A percentile compares a stretch with the other conserved stretches of the same genome.
Conservation (phyloP, 2,329 filamentous ascomycete species). For the Akanthomyces lecanii region DNA sequence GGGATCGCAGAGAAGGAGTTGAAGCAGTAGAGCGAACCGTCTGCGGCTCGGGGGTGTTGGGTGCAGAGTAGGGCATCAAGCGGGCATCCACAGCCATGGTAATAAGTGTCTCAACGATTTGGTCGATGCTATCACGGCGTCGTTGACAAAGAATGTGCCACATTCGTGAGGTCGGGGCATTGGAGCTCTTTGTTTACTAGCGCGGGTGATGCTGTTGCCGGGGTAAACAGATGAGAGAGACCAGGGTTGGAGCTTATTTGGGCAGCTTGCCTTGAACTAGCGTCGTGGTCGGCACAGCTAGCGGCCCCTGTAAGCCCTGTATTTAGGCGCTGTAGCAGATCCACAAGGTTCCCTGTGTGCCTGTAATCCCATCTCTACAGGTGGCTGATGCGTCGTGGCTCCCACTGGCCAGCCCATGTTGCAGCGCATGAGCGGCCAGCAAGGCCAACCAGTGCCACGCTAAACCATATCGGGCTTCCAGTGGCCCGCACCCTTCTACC, state of each 20-base stretch:
- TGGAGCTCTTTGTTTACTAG: constrained; percentile 32
- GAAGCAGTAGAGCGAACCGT: constrained; percentile 64
- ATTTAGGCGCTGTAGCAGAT: too few relatives aligned
- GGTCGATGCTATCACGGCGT: constrained; percentile 36
- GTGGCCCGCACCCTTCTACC: background rate
- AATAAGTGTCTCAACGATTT: constrained; percentile 37
- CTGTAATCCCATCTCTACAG: background rate
- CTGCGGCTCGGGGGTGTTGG: constrained; percentile 27
- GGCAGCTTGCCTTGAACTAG: background rate
- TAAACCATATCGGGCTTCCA: constrained; percentile 5
- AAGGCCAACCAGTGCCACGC: background rate
- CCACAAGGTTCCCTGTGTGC: background rate
- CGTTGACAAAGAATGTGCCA: constrained; percentile 39
- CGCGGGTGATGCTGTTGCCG: constrained; percentile 27
- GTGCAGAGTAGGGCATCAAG: constrained; percentile 42
- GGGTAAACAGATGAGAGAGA: constrained; percentile 25
- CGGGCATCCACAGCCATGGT: constrained; percentile 41
- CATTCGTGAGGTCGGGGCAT: constrained; percentile 25
- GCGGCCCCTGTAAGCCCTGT: too few relatives aligned
- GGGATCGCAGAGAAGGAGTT: constrained; percentile 71
- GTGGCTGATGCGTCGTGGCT: background rate
- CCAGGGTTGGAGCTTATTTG: constrained; percentile 2
- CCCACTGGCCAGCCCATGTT: too few relatives aligned
- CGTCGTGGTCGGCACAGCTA: too few relatives aligned
- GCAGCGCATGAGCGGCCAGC: too few relatives aligned